phyloP scores from a whole-genome alignment of 1,284 basidiomycete genomes.

The Chiua sp. region DNA sequence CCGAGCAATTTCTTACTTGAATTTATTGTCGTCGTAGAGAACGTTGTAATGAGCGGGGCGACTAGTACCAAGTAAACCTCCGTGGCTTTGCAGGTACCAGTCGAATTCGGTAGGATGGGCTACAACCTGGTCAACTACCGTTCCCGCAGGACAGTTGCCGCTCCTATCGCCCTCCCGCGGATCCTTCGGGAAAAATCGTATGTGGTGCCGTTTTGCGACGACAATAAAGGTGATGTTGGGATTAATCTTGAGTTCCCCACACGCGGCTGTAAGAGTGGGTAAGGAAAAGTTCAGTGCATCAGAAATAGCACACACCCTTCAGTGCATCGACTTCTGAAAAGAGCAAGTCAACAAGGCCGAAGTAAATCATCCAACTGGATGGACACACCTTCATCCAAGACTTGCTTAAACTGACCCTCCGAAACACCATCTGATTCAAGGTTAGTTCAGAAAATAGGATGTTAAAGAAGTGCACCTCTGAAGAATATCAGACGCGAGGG shows the following conservation, averaged over 20 bases:
- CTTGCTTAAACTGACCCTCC: slow-evolving; percentile 78
- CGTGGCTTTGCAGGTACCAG: slow-evolving; percentile 81
- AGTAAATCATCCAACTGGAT: background rate
- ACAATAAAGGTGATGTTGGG: slow-evolving; percentile 76
- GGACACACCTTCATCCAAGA: slow-evolving; percentile 61
- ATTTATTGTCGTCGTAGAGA: slow-evolving; percentile 62
- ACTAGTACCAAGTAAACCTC: slow-evolving; percentile 69
- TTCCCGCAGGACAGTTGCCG: slow-evolving; percentile 78
- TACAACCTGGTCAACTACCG: slow-evolving; percentile 74
- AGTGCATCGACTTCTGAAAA: slow-evolving; percentile 59
- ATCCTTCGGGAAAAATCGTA: slow-evolving; percentile 73
- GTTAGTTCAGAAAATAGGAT: slow-evolving; percentile 6
- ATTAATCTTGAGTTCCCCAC: slow-evolving; percentile 55
- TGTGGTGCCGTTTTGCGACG: slow-evolving; percentile 81
- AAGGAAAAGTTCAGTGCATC: slow-evolving; percentile 7
- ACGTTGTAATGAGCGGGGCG: slow-evolving; percentile 74
- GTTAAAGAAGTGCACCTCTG: slow-evolving; percentile 50
- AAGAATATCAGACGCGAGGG: slow-evolving; percentile 79
- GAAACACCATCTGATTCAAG: slow-evolving; percentile 71
- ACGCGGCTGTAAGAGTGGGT: slow-evolving; percentile 52
- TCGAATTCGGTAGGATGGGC: slow-evolving; percentile 80
- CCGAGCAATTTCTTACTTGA: slow-evolving; percentile 42
- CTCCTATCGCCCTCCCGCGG: slow-evolving; percentile 59
- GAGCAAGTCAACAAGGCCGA: background rate
- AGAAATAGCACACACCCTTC: slow-evolving; percentile 46